phyloP scores from a whole-genome alignment of 176 grass and related monocot genomes.

The Musa troglodytarum region DNA sequence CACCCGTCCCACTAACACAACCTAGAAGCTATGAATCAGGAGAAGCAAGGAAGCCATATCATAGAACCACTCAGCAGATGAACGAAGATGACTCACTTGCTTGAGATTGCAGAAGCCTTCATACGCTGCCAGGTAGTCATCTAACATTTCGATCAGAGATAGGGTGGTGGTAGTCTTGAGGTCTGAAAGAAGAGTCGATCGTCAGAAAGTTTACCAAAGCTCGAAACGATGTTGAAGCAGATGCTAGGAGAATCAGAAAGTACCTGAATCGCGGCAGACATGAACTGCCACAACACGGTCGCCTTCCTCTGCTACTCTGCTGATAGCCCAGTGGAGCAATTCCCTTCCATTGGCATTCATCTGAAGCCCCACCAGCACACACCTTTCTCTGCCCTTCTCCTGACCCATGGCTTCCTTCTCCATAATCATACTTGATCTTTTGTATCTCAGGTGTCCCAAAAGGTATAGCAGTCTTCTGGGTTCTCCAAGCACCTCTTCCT shows the following conservation, averaged over 20 bases:
- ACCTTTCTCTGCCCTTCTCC: slow-evolving; percentile 35
- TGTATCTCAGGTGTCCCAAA: background rate
- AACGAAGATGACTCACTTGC: slow-evolving; percentile 33
- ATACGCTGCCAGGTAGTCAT: slow-evolving; percentile 66
- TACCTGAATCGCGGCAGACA: slow-evolving; percentile 93
- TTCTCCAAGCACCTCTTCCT: background rate
- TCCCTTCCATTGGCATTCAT: slow-evolving; percentile 76
- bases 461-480: background rate
- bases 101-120: slow-evolving; percentile 64
- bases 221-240: too few species aligned
- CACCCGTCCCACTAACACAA: slow-evolving; percentile 73
- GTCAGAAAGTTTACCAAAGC: background rate
- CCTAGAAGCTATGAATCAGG: slow-evolving; percentile 35
- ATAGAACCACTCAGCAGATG: background rate
- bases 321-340: slow-evolving; percentile 59
- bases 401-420: slow-evolving; percentile 23
- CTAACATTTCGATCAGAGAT: slow-evolving; percentile 63
- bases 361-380: slow-evolving; percentile 68
- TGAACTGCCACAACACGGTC: slow-evolving; percentile 84
- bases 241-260: too few species aligned
- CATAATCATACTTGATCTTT: slow-evolving; percentile 19
- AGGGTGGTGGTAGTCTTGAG: slow-evolving; percentile 63
- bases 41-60: background rate
- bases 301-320: slow-evolving; percentile 38
- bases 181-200: slow-evolving; percentile 32